These are phyloP conservation scores for Euphorbia corollata DNA, from an alignment of 441 rosid genomes.

Conservation along the genomic window DNA sequence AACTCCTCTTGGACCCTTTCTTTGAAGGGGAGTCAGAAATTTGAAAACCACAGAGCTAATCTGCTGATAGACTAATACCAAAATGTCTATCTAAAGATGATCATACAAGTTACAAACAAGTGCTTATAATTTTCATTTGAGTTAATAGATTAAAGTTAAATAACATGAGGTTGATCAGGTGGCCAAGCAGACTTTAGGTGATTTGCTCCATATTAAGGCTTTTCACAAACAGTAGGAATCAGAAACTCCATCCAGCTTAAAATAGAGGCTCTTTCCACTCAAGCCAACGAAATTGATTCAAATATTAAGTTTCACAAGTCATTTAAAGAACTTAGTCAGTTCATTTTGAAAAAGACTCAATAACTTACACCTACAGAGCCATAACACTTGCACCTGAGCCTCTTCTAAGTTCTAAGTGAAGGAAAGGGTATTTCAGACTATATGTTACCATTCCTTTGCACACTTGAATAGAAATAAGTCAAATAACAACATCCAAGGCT, in stretches of 20 bases:
- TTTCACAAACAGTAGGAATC: not conserved
- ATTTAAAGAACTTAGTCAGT: not conserved
- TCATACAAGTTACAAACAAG: not conserved
- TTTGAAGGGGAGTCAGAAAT: not conserved
- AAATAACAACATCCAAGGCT: constrained; percentile 3
- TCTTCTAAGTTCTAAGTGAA: not conserved
- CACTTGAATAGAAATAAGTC: not conserved
- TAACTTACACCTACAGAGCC: not conserved
- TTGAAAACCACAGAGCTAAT: not conserved
- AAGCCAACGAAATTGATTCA: not conserved
- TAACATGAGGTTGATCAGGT: not conserved
- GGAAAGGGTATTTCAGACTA: not conserved
- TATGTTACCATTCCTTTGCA: not conserved
- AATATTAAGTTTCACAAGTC: not conserved
- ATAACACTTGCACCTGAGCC: not conserved
- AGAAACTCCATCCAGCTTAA: not conserved
- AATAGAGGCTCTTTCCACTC: not conserved
- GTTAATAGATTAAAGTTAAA: too few species aligned
- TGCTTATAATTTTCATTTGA: not conserved
- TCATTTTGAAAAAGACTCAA: not conserved
- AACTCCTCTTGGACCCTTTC: not conserved
- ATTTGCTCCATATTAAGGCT: not conserved
- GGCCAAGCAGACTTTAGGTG: not conserved
- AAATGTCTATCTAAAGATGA: not conserved
- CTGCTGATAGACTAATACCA: too few species aligned